Percentiles rank a stretch among this genome's conserved stretches.
phyloP scores from a whole-genome alignment of 1,284 basidiomycete genomes.

The Lignosus rhinocerotis region DNA sequence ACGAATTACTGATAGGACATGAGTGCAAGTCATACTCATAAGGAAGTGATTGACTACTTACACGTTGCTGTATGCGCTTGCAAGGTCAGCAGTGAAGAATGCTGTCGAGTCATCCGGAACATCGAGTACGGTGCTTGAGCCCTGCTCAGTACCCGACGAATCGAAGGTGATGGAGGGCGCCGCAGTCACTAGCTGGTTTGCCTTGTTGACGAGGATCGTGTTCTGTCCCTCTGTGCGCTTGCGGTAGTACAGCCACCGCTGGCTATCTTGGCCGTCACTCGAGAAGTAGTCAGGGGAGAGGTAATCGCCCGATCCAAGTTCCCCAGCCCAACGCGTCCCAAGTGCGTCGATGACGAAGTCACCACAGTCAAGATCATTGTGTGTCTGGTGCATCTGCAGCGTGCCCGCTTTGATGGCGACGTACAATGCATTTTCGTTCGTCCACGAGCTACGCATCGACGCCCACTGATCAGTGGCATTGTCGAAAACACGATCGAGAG shows the following conservation, averaged over 20 bases:
- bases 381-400: constrained; percentile 81
- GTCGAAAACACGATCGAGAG: constrained; percentile 84
- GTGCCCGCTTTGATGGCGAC: constrained; percentile 88
- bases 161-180: constrained; percentile 63
- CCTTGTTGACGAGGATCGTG: constrained; percentile 77
- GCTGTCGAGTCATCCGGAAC: constrained; percentile 76
- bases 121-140: constrained; percentile 71
- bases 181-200: constrained; percentile 82
- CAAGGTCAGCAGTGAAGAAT: constrained; percentile 82
- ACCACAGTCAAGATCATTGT: constrained; percentile 91
- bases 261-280: constrained; percentile 62
- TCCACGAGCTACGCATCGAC: constrained; percentile 92
- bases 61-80: constrained; percentile 78
- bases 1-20: constrained; percentile 45
- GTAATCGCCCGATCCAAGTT: constrained; percentile 91
- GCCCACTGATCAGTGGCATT: constrained; percentile 79
- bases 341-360: constrained; percentile 98
- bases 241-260: constrained; percentile 91
- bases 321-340: constrained; percentile 94
- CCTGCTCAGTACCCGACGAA: constrained; percentile 71
- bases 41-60: constrained; percentile 41
- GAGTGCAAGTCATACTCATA: neutral
- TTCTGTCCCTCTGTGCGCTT: constrained; percentile 98
- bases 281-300: constrained; percentile 71
- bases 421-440: constrained; percentile 81